Evolutionary conservation across 345 rosid species (phyloP).

Genomic region (Sisymbrium irio): DNA sequence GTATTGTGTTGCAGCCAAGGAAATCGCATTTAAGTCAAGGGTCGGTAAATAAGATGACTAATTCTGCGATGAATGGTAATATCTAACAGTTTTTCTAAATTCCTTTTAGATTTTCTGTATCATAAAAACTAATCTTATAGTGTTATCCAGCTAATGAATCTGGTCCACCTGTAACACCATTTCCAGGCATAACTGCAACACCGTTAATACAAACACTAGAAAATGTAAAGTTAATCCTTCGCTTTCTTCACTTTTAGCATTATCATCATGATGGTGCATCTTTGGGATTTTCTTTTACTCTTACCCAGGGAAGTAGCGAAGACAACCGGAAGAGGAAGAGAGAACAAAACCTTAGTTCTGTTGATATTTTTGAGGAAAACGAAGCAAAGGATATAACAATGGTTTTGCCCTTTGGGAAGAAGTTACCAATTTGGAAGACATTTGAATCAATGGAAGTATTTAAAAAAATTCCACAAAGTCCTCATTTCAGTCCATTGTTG

Average conservation of each 20-base stretch:
- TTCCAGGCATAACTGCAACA: neutral
- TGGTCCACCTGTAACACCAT: neutral
- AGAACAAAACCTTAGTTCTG: neutral
- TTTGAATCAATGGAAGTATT: constrained; percentile 57
- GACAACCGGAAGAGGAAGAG: constrained; percentile 1
- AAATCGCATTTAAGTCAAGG: constrained; percentile 33
- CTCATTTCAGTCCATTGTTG: constrained; percentile 56
- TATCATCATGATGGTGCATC: neutral
- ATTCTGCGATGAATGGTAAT: constrained; percentile 28
- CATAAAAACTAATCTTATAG: no score
- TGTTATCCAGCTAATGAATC: no score
- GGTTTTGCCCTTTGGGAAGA: constrained; percentile 47
- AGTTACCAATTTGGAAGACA: constrained; percentile 37
- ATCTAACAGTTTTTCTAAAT: neutral
- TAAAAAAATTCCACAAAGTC: constrained; percentile 45
- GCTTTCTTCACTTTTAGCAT: neutral
- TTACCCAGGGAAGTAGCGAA: neutral
- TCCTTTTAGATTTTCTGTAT: neutral
- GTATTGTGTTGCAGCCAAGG: constrained; percentile 34
- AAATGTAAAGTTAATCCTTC: neutral
- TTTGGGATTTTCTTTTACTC: neutral
- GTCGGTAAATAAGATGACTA: constrained; percentile 15
- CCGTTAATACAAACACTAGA: neutral
- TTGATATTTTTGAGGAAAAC: neutral
- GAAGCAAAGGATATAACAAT: neutral